Evolutionary conservation across 441 rosid genomes (phyloP).

Genomic region (Bocquillonia castaneifolia): DNA sequence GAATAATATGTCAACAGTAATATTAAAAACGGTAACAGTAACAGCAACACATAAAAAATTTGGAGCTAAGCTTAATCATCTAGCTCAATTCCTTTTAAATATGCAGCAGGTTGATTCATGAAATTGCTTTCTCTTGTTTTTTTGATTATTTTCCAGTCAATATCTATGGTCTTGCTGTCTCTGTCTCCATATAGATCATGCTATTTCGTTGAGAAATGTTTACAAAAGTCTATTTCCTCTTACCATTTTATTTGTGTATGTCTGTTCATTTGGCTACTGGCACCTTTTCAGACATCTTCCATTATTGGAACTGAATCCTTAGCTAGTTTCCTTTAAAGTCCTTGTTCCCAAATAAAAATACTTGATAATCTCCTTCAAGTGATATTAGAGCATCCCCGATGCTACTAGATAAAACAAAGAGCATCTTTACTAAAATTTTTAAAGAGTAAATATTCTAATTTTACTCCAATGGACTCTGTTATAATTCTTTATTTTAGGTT

Average conservation of each 20-base stretch:
- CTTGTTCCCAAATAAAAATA: background rate
- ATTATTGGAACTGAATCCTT: background rate
- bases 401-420: no score
- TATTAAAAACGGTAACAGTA: background rate
- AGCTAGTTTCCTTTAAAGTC: background rate
- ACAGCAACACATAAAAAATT: background rate
- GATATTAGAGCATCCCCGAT: no score
- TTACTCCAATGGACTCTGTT: no score
- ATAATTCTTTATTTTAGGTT: no score
- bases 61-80: background rate
- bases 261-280: background rate
- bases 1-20: no score
- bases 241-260: background rate
- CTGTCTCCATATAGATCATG: background rate
- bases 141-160: background rate
- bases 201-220: no score
- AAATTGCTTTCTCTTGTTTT: background rate
- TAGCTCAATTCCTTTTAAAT: background rate
- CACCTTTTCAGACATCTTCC: no score
- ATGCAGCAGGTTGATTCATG: background rate
- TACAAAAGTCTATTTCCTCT: background rate
- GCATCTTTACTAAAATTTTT: no score
- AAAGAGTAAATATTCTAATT: no score
- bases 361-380: background rate
- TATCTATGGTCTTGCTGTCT: background rate